Evolutionary conservation across 371 early-diverging fungal species (phyloP), one percentile per base, ranked within the genome.

Genomic region (Parasitella parasitica): DNA sequence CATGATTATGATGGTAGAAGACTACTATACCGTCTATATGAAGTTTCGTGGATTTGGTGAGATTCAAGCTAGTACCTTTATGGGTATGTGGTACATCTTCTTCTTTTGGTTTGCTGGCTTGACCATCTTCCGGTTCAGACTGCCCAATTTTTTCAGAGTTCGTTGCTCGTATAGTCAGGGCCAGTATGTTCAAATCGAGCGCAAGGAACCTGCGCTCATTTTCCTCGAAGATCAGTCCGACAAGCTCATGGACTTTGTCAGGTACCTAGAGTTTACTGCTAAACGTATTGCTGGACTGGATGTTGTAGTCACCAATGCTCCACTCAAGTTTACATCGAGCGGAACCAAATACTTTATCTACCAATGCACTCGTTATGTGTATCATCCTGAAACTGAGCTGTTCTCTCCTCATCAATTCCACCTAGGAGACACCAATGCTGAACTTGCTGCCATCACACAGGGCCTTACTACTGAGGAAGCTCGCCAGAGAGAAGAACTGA

Each of bases 321-420:
- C 37, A 1, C 61, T 90, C 12, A 56, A 72, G 30, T 55, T 66
- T 13, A 90, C 91, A 6, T 67, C 71, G 4, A 68, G 72, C 20
- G 86, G 86, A 16, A 80, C 81, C 4, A 72, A 72, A 27, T 93
- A 81, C 73, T 89, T 93, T 65, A 81, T 81, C 18, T 89, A 87
- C 70, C 91, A 91, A 61, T 91, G 91, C 68, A 86, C 90, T 12
- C 87, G 93, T 24, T 93, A 87, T 71, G 61, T 66, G 11, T 66
- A 66, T 36, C 56, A 57, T 20, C 52, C 60, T n/a, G 46, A 56
- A 56, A 49, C 35, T 1, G 52, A 73, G 18, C 59, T 71, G 20
- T 93, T 87, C 69, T 69, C 71, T 22, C 90, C 89, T 1, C 85
- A 80, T 64, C 67, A 69, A 27, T 83, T 85, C 61, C 63, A 78